A percentile compares a stretch with the other conserved stretches of the same genome.
These are phyloP conservation scores for Cercophora newfieldiana DNA, from an alignment of 495 filamentous ascomycete species.

Conservation along the genomic window DNA sequence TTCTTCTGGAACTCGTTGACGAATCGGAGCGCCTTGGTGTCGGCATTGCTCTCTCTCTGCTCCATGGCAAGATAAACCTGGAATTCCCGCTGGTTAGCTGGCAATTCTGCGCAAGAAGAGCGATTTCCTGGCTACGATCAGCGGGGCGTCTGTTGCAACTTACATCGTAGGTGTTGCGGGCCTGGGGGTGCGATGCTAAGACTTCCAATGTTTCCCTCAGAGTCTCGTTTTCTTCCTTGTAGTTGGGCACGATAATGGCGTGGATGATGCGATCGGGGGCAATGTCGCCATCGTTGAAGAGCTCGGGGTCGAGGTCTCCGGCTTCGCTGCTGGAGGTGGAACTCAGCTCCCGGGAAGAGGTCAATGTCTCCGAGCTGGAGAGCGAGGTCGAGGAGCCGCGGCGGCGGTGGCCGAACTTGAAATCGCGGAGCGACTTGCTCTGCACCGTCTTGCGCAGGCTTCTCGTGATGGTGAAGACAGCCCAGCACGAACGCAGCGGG, in stretches of 20 bases:
- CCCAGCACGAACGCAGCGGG: conserved; percentile 54
- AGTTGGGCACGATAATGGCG: conserved; percentile 68
- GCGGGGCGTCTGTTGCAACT: conserved; percentile 29
- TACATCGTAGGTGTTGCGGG: conserved; percentile 64
- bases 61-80: conserved; percentile 76
- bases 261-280: conserved; percentile 52
- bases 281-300: conserved; percentile 39
- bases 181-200: conserved; percentile 63
- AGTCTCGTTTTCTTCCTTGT: conserved; percentile 66
- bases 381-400: conserved; percentile 52
- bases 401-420: conserved; percentile 47
- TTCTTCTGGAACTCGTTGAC: conserved; percentile 56
- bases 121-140: not conserved
- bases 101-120: not conserved
- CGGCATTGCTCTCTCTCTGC: conserved; percentile 54
- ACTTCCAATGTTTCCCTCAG: conserved; percentile 65
- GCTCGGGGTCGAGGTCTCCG: conserved; percentile 45
- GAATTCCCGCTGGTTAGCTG: conserved; percentile 22
- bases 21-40: conserved; percentile 55
- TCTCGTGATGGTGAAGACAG: conserved; percentile 49
- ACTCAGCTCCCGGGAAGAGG: conserved; percentile 45
- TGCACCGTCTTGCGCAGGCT: conserved; percentile 40
- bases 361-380: conserved; percentile 52
- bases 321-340: conserved; percentile 51
- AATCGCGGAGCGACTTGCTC: conserved; percentile 41